Percentiles rank a stretch among this genome's conserved stretches.
Conservation (phyloP, 768 basidiomycete genomes). For the Pisolithus sp. region DNA sequence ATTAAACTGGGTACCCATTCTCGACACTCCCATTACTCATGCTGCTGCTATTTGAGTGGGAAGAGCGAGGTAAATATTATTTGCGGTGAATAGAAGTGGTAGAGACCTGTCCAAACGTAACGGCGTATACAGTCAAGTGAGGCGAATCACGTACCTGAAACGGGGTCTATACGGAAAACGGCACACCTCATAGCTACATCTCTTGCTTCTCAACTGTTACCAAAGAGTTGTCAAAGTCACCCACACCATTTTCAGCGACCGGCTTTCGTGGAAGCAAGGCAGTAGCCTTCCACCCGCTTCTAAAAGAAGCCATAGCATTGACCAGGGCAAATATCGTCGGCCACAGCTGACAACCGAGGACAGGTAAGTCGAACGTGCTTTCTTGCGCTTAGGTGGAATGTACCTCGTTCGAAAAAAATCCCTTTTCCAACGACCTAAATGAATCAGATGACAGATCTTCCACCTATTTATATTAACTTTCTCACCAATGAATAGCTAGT, state of each 20-base stretch:
- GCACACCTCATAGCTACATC: background rate
- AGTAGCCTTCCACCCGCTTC: slow-evolving; percentile 68
- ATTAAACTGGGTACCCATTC: too few relatives aligned
- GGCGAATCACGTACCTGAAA: too few relatives aligned
- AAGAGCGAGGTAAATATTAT: too few relatives aligned
- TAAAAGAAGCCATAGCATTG: slow-evolving; percentile 56
- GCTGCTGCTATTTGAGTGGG: too few relatives aligned
- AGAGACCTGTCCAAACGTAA: too few relatives aligned
- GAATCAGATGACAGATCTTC: slow-evolving; percentile 1
- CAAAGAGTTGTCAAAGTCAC: slow-evolving; percentile 2
- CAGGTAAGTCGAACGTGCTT: slow-evolving; percentile 1
- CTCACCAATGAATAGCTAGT: slow-evolving; percentile 78
- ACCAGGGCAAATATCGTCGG: slow-evolving; percentile 36
- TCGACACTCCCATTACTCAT: too few relatives aligned
- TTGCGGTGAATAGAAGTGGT: too few relatives aligned
- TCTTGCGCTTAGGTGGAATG: slow-evolving; percentile 11
- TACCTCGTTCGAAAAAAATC: slow-evolving; percentile 63
- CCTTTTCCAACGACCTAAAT: slow-evolving; percentile 59
- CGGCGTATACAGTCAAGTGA: too few relatives aligned
- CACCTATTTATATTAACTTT: background rate
- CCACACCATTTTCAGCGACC: background rate
- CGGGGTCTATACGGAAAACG: background rate
- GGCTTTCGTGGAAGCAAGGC: slow-evolving; percentile 23
- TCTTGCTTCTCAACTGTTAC: slow-evolving; percentile 9
- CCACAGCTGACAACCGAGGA: slow-evolving; percentile 27